A percentile compares a stretch with the other conserved stretches of the same genome.
Evolutionary conservation across 1,284 basidiomycete species (phyloP).

Genomic region (Xerocomus nothofagi): DNA sequence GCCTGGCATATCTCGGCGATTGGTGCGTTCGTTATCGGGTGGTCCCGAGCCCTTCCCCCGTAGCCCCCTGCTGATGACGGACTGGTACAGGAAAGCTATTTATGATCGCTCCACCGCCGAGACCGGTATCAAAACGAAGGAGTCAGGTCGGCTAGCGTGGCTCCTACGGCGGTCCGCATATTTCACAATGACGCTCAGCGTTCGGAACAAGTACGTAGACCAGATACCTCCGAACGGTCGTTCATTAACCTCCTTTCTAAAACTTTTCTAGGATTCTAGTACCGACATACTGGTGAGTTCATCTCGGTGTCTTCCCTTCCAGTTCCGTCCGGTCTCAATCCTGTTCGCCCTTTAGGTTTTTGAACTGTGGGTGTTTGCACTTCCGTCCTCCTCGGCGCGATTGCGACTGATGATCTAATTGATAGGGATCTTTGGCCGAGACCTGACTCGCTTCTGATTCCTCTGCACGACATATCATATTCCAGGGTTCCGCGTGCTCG

Average conservation of each 20-base stretch:
- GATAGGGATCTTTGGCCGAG: conserved; percentile 76
- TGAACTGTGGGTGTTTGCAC: conserved; percentile 22
- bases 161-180: conserved; percentile 80
- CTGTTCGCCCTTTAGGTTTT: conserved; percentile 15
- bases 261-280: conserved; percentile 57
- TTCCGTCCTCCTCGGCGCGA: conserved; percentile 6
- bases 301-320: conserved; percentile 12
- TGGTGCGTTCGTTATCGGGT: conserved; percentile 45
- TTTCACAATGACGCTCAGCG: conserved; percentile 75
- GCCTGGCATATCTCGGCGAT: conserved; percentile 79
- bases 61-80: conserved; percentile 1
- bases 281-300: conserved; percentile 65
- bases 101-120: conserved; percentile 62
- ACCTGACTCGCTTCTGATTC: conserved; percentile 71
- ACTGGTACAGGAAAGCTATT: conserved; percentile 62
- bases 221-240: conserved; percentile 6
- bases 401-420: conserved; percentile 32
- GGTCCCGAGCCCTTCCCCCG: background rate
- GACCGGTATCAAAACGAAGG: conserved; percentile 58
- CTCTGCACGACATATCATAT: conserved; percentile 8
- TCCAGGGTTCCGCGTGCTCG: background rate
- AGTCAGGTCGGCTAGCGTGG: conserved; percentile 75
- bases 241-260: conserved; percentile 5
- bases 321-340: conserved; percentile 11
- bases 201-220: conserved; percentile 67